phyloP scores from a whole-genome alignment of 495 filamentous ascomycete genomes.

The Penicillium paxilli region DNA sequence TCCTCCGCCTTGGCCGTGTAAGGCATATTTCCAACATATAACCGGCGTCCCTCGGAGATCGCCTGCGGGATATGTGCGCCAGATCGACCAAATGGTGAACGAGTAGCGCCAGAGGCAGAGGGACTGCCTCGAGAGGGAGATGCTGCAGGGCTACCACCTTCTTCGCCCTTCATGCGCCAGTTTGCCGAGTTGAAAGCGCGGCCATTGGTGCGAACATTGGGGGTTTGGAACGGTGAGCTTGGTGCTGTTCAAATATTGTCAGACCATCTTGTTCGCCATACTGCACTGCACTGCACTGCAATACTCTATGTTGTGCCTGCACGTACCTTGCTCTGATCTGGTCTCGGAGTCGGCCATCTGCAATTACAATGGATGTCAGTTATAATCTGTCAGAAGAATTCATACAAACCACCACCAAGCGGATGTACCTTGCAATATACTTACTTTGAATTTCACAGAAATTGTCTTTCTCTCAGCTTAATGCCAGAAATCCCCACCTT shows the following conservation, averaged over 20 bases:
- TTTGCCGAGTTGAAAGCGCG: constrained; percentile 49
- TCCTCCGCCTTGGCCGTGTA: constrained; percentile 64
- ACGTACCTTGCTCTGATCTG: too few species aligned
- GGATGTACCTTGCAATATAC: too few species aligned
- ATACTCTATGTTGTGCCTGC: too few species aligned
- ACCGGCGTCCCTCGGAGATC: constrained; percentile 43
- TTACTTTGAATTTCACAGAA: too few species aligned
- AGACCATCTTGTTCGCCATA: background rate
- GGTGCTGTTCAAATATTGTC: constrained; percentile 32
- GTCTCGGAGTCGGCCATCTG: constrained; percentile 24
- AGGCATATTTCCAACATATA: constrained; percentile 70
- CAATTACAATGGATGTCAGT: constrained; percentile 33
- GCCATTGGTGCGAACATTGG: constrained; percentile 44
- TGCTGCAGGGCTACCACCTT: constrained; percentile 25
- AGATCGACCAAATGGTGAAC: constrained; percentile 37
- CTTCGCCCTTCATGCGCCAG: constrained; percentile 45
- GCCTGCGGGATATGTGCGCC: constrained; percentile 40
- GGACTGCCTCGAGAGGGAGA: constrained; percentile 34
- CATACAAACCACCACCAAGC: background rate
- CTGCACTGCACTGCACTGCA: too few species aligned
- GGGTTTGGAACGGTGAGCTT: constrained; percentile 32
- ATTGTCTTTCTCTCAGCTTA: too few species aligned
- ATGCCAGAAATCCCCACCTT: background rate
- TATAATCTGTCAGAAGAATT: background rate
- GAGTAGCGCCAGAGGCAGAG: too few species aligned